Evolutionary conservation across 208 protist genomes (phyloP).

Genomic region (Trypanosoma avium): DNA sequence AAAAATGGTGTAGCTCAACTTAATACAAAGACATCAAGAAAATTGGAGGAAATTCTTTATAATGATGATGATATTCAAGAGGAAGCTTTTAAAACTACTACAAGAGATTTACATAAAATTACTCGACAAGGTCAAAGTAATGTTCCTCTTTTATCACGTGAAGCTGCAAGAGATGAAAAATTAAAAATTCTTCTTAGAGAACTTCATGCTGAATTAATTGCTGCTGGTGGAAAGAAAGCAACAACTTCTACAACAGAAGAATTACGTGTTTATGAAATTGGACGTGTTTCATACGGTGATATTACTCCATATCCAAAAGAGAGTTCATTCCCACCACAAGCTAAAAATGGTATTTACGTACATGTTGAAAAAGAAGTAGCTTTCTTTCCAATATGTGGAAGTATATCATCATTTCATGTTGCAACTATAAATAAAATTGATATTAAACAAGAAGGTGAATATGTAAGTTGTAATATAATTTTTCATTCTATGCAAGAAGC

Average conservation of each 20-base stretch:
- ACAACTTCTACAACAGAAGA: slow-evolving; percentile 53
- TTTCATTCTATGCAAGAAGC: slow-evolving; percentile 88
- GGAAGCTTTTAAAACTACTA: slow-evolving; percentile 18
- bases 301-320: slow-evolving; percentile 43
- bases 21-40: slow-evolving; percentile 71
- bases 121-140: slow-evolving; percentile 76
- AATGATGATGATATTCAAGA: slow-evolving; percentile 35
- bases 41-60: slow-evolving; percentile 73
- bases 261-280: slow-evolving; percentile 60
- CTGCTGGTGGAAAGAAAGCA: slow-evolving; percentile 75
- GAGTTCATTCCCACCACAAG: slow-evolving; percentile 33
- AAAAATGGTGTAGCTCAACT: slow-evolving; percentile 56
- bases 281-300: slow-evolving; percentile 70
- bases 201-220: slow-evolving; percentile 69
- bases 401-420: slow-evolving; percentile 94
- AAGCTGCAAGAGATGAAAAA: slow-evolving; percentile 69
- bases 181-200: slow-evolving; percentile 62
- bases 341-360: slow-evolving; percentile 69
- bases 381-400: slow-evolving; percentile 94
- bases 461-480: slow-evolving; percentile 77
- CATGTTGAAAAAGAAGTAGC: slow-evolving; percentile 83
- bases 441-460: slow-evolving; percentile 78
- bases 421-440: slow-evolving; percentile 94
- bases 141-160: slow-evolving; percentile 66
- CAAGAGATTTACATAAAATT: slow-evolving; percentile 66